These are phyloP conservation scores for Batkoa obscura DNA, from an alignment of 371 early-diverging fungal genomes.

Conservation along the genomic window DNA sequence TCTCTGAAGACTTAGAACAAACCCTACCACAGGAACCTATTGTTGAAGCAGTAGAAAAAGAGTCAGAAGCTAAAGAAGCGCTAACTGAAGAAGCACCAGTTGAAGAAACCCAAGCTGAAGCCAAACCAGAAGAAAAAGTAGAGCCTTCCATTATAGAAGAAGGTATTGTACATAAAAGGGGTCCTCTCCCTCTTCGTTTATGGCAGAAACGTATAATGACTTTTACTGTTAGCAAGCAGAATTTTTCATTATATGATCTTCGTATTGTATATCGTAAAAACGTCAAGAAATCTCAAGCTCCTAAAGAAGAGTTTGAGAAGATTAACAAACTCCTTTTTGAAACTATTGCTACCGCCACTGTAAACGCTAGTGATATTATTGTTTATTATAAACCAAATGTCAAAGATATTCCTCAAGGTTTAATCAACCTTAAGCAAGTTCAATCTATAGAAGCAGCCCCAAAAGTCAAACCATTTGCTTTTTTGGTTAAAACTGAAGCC, in stretches of 20 bases:
- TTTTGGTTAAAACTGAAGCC: constrained; percentile 17
- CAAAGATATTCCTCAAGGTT: constrained; percentile 15
- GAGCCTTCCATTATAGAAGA: constrained; percentile 11
- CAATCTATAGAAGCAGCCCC: constrained; percentile 14
- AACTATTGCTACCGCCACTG: constrained; percentile 22
- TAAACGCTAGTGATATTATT: constrained; percentile 16
- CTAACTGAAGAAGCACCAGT: constrained; percentile 8
- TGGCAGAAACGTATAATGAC: constrained; percentile 23
- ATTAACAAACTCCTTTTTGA: constrained; percentile 15
- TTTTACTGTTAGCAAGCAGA: constrained; percentile 10
- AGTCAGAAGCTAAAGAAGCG: constrained; percentile 7
- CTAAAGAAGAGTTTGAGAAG: constrained; percentile 16
- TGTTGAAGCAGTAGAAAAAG: constrained; percentile 7
- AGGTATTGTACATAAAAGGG: constrained; percentile 18
- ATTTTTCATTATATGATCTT: constrained; percentile 14
- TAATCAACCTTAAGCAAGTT: constrained; percentile 22
- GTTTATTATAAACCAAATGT: constrained; percentile 20
- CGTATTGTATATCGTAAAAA: constrained; percentile 19
- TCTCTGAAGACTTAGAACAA: no score
- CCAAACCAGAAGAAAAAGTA: not conserved
- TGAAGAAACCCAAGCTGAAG: not conserved
- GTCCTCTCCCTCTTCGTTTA: constrained; percentile 17
- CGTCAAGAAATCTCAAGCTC: constrained; percentile 10
- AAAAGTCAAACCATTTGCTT: constrained; percentile 16
- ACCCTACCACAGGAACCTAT: not conserved